These are phyloP conservation scores for Laburnicola sp. DNA, from an alignment of 2,329 filamentous ascomycete species.

Conservation along the genomic window DNA sequence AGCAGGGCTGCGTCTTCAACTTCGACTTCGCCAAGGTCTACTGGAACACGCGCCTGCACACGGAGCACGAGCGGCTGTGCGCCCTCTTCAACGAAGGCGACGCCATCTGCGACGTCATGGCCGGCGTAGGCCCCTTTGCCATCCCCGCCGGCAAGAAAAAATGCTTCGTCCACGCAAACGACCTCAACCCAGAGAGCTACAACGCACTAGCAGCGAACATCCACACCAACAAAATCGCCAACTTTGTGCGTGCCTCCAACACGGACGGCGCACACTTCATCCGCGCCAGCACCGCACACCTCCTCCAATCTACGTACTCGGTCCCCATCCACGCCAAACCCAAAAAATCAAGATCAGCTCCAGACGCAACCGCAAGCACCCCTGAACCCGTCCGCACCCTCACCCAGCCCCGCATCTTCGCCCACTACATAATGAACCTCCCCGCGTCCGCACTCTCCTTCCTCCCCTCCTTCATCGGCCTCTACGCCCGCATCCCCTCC, in stretches of 20 bases:
- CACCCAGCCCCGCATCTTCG: slow-evolving; percentile 70
- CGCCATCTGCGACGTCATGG: slow-evolving; percentile 95
- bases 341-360: slow-evolving; percentile 31
- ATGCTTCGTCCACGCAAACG: slow-evolving; percentile 95
- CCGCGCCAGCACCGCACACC: slow-evolving; percentile 63
- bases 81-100: slow-evolving; percentile 78
- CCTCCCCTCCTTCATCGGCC: slow-evolving; percentile 72
- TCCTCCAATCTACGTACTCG: slow-evolving; percentile 59
- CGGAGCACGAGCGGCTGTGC: slow-evolving; percentile 82
- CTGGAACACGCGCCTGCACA: slow-evolving; percentile 92
- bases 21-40: slow-evolving; percentile 98
- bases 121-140: slow-evolving; percentile 93
- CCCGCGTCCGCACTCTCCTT: slow-evolving; percentile 89
- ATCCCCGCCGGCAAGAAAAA: slow-evolving; percentile 86
- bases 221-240: slow-evolving; percentile 72
- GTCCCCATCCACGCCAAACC: slow-evolving; percentile 45
- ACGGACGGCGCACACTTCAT: slow-evolving; percentile 83
- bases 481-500: slow-evolving; percentile 66
- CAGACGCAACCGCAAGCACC: slow-evolving; percentile 20
- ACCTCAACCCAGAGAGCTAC: slow-evolving; percentile 90
- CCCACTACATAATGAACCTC: slow-evolving; percentile 98
- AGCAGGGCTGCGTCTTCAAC: slow-evolving; percentile 81
- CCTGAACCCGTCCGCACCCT: slow-evolving; percentile 45
- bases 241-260: slow-evolving; percentile 78
- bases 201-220: slow-evolving; percentile 71